Conservation (phyloP, 768 basidiomycete species). For the Cantharellus cinnabarinus region DNA sequence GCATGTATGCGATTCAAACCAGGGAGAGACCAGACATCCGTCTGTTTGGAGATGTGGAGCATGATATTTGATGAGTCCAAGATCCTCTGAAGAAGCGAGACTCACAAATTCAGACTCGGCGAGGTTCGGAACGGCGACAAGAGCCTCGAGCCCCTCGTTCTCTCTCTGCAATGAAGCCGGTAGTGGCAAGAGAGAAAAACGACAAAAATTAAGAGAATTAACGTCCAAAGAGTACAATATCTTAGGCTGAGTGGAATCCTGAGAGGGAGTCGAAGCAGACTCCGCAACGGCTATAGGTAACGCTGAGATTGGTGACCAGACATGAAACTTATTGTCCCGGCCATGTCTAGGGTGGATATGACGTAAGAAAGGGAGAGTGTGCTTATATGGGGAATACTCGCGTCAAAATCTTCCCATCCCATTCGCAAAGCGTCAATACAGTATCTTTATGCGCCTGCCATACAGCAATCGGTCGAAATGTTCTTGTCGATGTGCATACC, state of each 20-base stretch:
- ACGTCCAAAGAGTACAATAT: constrained; percentile 59
- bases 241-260: constrained; percentile 23
- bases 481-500: constrained; percentile 51
- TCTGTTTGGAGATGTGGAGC: constrained; percentile 24
- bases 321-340: constrained; percentile 68
- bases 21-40: constrained; percentile 74
- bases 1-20: constrained; percentile 52
- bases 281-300: constrained; percentile 24
- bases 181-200: constrained; percentile 45
- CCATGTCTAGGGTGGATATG: constrained; percentile 34
- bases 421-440: constrained; percentile 63
- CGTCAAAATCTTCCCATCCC: constrained; percentile 50
- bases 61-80: not conserved
- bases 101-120: constrained; percentile 66
- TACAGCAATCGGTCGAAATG: constrained; percentile 45
- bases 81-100: not conserved
- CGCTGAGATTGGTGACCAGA: constrained; percentile 40
- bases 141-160: constrained; percentile 7
- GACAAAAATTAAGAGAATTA: constrained; percentile 87
- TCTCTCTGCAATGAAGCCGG: constrained; percentile 8
- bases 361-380: not conserved
- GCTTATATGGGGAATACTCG: constrained; percentile 20
- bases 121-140: constrained; percentile 72
- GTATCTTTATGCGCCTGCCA: constrained; percentile 71
- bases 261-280: constrained; percentile 32